Evolutionary conservation across 768 basidiomycete genomes (phyloP).

Genomic region (Xanthoconium stramineum): DNA sequence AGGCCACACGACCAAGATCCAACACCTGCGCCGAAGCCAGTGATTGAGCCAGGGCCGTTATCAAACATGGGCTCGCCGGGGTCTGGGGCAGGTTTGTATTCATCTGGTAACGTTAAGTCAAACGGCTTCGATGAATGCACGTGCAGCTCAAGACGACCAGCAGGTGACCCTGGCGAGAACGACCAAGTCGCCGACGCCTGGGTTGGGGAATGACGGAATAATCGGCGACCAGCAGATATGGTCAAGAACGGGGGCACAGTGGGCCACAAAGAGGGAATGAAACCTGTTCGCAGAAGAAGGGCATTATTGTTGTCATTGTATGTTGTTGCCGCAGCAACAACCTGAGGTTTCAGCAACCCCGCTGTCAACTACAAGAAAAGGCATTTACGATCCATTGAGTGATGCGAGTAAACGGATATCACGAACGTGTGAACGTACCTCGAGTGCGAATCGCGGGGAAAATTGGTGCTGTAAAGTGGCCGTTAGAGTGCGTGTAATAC

Average conservation of each 20-base stretch:
- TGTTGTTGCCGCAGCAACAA: slow-evolving; percentile 40
- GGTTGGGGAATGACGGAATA: slow-evolving; percentile 48
- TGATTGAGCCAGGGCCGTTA: slow-evolving; percentile 43
- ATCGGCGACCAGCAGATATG: slow-evolving; percentile 45
- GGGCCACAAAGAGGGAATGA: slow-evolving; percentile 33
- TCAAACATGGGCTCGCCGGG: slow-evolving; percentile 20
- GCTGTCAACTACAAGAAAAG: slow-evolving; percentile 36
- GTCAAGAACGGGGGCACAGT: slow-evolving; percentile 39
- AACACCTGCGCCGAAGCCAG: slow-evolving; percentile 47
- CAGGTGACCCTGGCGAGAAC: slow-evolving; percentile 20
- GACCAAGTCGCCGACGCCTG: slow-evolving; percentile 42
- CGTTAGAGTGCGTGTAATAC: slow-evolving; percentile 43
- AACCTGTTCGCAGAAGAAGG: slow-evolving; percentile 36
- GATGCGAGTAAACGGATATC: slow-evolving; percentile 8
- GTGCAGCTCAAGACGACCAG: slow-evolving; percentile 36
- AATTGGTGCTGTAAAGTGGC: slow-evolving; percentile 77
- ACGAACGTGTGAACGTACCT: slow-evolving; percentile 34
- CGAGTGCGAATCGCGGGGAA: slow-evolving; percentile 57
- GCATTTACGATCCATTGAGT: slow-evolving; percentile 12
- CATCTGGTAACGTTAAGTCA: slow-evolving; percentile 29
- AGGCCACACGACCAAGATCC: slow-evolving; percentile 50
- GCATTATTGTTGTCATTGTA: slow-evolving; percentile 51
- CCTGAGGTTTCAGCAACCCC: slow-evolving; percentile 39
- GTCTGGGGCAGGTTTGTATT: slow-evolving; percentile 22
- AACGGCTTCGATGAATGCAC: slow-evolving; percentile 43